Conservation (phyloP, 331 rosid genomes). For the Prunus yedoensis region DNA sequence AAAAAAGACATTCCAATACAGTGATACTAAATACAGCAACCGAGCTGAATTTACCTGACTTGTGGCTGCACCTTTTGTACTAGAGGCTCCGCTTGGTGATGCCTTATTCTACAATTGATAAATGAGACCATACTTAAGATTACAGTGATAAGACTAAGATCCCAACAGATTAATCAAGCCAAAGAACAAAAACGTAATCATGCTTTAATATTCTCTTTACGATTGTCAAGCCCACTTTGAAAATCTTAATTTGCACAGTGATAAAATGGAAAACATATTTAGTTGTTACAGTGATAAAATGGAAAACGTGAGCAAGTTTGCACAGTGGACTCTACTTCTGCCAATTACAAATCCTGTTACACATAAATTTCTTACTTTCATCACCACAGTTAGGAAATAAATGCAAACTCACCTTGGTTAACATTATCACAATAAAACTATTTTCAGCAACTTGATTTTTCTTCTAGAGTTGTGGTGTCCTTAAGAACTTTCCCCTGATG, state of each 20-base stretch:
- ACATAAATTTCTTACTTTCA: not conserved
- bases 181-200: not conserved
- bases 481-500: slow-evolving; percentile 41
- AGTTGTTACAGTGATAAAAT: too few relatives aligned
- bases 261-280: too few relatives aligned
- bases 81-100: slow-evolving; percentile 34
- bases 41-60: slow-evolving; percentile 31
- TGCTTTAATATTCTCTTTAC: not conserved
- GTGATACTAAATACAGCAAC: not conserved
- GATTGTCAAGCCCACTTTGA: not conserved
- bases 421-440: slow-evolving; percentile 29
- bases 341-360: not conserved
- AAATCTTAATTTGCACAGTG: not conserved
- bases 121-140: not conserved
- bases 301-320: not conserved
- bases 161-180: not conserved
- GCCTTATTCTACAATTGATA: slow-evolving; percentile 31
- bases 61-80: slow-evolving; percentile 32
- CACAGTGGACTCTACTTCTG: not conserved
- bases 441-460: slow-evolving; percentile 28
- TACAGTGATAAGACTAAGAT: not conserved
- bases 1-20: not conserved
- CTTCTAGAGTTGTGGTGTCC: slow-evolving; percentile 37
- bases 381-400: not conserved
- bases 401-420: slow-evolving; percentile 18